Evolutionary conservation across 2,329 filamentous ascomycete species (phyloP).

Genomic region (Teratosphaeria nubilosa): DNA sequence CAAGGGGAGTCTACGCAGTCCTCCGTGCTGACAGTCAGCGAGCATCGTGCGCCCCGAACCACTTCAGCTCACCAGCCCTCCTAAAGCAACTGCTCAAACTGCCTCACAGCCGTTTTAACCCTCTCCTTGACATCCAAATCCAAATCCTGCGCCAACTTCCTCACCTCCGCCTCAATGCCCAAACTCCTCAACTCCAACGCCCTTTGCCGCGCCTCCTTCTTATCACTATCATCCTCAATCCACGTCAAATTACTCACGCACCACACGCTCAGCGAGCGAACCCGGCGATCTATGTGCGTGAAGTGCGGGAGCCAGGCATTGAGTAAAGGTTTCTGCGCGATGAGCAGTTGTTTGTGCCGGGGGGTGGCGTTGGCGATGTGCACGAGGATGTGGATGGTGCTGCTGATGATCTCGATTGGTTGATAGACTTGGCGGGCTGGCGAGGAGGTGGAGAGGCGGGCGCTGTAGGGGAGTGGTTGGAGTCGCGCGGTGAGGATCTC

Average conservation of each 20-base stretch:
- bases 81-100: slow-evolving; percentile 38
- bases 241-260: slow-evolving; percentile 78
- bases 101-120: slow-evolving; percentile 67
- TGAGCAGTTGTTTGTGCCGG: slow-evolving; percentile 65
- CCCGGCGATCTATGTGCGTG: slow-evolving; percentile 58
- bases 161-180: slow-evolving; percentile 33
- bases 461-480: slow-evolving; percentile 30
- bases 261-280: slow-evolving; percentile 73
- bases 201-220: slow-evolving; percentile 54
- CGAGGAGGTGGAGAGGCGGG: slow-evolving; percentile 10
- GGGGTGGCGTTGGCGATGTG: slow-evolving; percentile 79
- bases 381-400: slow-evolving; percentile 72
- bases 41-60: neutral
- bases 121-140: slow-evolving; percentile 77
- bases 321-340: slow-evolving; percentile 67
- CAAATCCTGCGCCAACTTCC: slow-evolving; percentile 41
- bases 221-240: slow-evolving; percentile 63
- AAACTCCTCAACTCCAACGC: slow-evolving; percentile 58
- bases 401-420: slow-evolving; percentile 56
- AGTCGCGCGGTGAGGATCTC: slow-evolving; percentile 73
- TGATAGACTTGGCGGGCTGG: slow-evolving; percentile 27
- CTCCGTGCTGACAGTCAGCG: too few species aligned
- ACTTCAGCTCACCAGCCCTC: neutral
- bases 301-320: slow-evolving; percentile 64
- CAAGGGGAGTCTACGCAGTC: too few species aligned